Base-by-base conservation (phyloP, 331 rosid genomes). In the Rhamnella rubrinervis region DNA sequence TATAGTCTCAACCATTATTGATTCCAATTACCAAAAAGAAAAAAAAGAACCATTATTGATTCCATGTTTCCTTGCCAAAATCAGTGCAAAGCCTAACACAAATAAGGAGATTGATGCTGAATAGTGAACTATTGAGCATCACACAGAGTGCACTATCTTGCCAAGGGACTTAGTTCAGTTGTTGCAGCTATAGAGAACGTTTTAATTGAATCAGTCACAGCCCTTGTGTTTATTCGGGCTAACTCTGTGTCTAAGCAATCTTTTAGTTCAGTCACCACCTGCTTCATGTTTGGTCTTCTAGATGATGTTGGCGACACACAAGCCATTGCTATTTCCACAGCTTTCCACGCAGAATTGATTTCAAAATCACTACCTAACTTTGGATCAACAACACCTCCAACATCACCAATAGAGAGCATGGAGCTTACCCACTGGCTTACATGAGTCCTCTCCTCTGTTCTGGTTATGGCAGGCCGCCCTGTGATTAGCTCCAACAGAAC, bases 281-380 rank as follows among this genome's bases (percentile, higher is more conserved):
- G 77, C 38, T 76, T 73, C 72, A 77, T 81, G 20, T 28, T 73
- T 39, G 82, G 82, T 65, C 85, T 81, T 9, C 8, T 14, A 18
- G 14, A 17, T 5, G 72, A 65, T 0, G 20, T 60, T 6, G 37
- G 35, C 17, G 82, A 70, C 8, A 71, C 62, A 70, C 85, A 81
- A 25, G 31, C 44, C 68, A 78, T 46, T 41, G 80, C 85, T 28
- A 73, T 17, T 9, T 81, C 82, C 47, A 69, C 71, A 2, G 60
- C 61, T 59, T 77, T 77, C 85, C 82, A 81, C 0, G 20, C 61
- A 21, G 80, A 68, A 56, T 77, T 77, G 3, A 56, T 13, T 6
- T 61, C 67, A 0, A 64, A 70, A 55, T 77, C 70, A 41, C 46
- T 51, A 15, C 2, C 1, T 40, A 81, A 65, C 58, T 28, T 21